Base-by-base conservation (phyloP, 2,329 filamentous ascomycete species). In the Fusarium sp. region DNA sequence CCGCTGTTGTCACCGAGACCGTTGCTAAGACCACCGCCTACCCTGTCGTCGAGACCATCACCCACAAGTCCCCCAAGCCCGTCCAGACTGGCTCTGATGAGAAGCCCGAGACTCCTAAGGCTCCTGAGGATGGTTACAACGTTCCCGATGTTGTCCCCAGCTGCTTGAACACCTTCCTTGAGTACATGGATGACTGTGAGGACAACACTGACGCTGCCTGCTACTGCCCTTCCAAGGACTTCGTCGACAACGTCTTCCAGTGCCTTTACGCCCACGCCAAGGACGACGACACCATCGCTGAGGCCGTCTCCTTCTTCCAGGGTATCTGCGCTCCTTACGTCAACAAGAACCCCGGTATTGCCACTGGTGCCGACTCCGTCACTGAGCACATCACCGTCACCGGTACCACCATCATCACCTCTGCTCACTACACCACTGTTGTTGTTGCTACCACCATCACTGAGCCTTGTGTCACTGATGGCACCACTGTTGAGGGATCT, bases 151-250 rank as follows among this genome's bases (percentile, higher is more conserved):
- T 94, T 47, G 90, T 97, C 49, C 94, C 95, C 67, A 88, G 88
- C 76, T 98, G 95, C 84, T 83, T 98, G 81, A 96, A 95, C 87
- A 96, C 94, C 75, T 97, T 93, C 92, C 81, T 97, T 75, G 87
- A 88, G 77, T 81, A 85, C 64, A 87, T 91, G 50, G 63, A 75
- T 51, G 83, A 87, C 76, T 98, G 95, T 88, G 85, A 85, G 73
- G 89, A 92, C 82, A 97, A 97, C 89, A 90, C 91, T 43, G 93
- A 97, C 76, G 81, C 85, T 62, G 80, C 82, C 70, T 98, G 95
- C 88, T 97, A 92, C 90, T 98, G 95, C 88, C 91, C 92, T 72
- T 87, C 91, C 76, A 79, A 85, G 63, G 82, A 88, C 56, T 95
- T 96, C 81, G 92, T 94, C 76, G 84, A 88, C 78, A 90, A 90